Conservation (phyloP, 2,329 filamentous ascomycete genomes). For the Diaporthe sp. region DNA sequence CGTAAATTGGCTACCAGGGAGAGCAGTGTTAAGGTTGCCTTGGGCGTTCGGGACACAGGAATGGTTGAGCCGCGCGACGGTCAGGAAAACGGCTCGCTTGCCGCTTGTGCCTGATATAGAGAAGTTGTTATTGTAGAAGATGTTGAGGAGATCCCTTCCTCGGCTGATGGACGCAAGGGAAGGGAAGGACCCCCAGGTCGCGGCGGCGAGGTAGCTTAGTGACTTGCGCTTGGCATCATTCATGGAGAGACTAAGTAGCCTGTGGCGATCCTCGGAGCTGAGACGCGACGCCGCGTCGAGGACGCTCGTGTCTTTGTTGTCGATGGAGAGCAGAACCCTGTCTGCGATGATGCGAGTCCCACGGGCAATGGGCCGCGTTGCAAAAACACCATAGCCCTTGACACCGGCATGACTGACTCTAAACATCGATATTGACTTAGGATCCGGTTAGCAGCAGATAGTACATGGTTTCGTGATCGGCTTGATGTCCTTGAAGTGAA, state of each 20-base stretch:
- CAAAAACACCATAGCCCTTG: slow-evolving; percentile 17
- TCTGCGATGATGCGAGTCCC: slow-evolving; percentile 16
- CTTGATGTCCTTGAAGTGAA: neutral
- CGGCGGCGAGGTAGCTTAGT: neutral
- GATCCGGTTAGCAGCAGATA: neutral
- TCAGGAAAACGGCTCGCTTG: neutral
- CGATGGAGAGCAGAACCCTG: slow-evolving; percentile 1
- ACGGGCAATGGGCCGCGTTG: neutral
- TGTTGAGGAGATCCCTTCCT: neutral
- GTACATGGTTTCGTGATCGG: neutral
- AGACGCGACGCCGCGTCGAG: neutral
- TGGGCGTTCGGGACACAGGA: slow-evolving; percentile 13
- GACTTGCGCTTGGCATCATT: slow-evolving; percentile 11
- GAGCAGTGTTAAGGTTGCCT: slow-evolving; percentile 4
- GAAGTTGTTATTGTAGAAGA: slow-evolving; percentile 31
- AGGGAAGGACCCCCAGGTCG: neutral
- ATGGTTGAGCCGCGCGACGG: slow-evolving; percentile 1
- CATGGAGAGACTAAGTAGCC: neutral
- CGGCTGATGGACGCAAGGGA: neutral
- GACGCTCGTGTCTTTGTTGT: slow-evolving; percentile 9
- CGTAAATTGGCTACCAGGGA: slow-evolving; percentile 7
- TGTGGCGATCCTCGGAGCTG: neutral
- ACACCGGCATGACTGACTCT: neutral
- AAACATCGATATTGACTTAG: neutral
- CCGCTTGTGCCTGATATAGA: neutral